A percentile compares a stretch with the other conserved stretches of the same genome.
These are phyloP conservation scores for Toxoplasma gondii DNA, from an alignment of 169 alveolate genomes.

Conservation along the genomic window DNA sequence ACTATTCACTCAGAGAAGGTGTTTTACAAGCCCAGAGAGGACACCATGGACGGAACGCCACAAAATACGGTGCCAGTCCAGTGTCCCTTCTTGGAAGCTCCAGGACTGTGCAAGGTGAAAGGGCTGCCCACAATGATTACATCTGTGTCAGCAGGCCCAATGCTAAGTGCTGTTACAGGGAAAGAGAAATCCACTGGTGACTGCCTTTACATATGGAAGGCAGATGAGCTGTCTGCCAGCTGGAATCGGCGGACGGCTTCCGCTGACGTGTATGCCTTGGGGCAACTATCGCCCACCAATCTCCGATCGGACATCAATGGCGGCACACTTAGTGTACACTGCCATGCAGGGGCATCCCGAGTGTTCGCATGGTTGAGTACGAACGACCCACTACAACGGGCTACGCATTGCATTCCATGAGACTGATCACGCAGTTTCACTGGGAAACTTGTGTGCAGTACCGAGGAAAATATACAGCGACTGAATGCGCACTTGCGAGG, in stretches of 20 bases:
- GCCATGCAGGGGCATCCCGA: conserved; percentile 11
- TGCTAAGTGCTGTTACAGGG: background rate
- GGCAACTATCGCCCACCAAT: background rate
- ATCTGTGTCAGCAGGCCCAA: conserved; percentile 11
- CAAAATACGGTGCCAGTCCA: background rate
- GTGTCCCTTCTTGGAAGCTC: background rate
- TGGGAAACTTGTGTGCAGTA: no score
- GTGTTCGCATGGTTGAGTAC: background rate
- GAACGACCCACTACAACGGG: background rate
- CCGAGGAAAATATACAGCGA: no score
- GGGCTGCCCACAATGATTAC: background rate
- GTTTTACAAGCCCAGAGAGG: background rate
- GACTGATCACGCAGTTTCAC: background rate
- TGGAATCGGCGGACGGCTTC: background rate
- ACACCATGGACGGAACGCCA: background rate
- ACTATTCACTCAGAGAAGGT: background rate
- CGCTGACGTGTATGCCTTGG: background rate
- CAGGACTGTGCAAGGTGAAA: background rate
- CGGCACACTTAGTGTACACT: background rate
- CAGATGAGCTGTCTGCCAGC: background rate
- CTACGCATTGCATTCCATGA: background rate
- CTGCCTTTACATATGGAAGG: conserved; percentile 9
- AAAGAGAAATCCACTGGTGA: background rate
- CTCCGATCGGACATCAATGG: background rate
- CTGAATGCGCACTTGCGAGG: background rate